phyloP scores from a whole-genome alignment of 345 rosid genomes.

The Lumnitzera littorea region DNA sequence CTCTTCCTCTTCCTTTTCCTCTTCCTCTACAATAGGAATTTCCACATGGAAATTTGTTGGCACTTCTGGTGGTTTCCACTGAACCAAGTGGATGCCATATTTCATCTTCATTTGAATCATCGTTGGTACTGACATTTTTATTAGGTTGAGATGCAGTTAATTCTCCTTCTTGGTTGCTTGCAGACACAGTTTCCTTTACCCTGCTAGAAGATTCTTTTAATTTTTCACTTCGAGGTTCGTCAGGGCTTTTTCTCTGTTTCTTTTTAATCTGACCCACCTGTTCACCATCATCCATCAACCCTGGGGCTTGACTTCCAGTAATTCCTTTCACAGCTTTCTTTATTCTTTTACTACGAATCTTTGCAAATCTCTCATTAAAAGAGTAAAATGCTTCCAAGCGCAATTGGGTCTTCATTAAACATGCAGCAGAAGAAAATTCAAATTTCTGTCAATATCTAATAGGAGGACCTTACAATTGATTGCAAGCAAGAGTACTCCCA shows the following conservation, averaged over 20 bases:
- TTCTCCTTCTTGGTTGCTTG: not conserved
- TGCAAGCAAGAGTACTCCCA: too few species aligned
- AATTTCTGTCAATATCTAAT: not conserved
- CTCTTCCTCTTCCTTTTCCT: constrained; percentile 28
- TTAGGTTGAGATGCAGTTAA: constrained; percentile 23
- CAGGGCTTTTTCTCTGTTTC: constrained; percentile 21
- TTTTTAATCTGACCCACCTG: constrained; percentile 30
- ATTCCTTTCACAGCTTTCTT: constrained; percentile 89
- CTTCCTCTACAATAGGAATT: constrained; percentile 21
- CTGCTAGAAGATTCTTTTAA: constrained; percentile 22
- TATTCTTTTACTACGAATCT: constrained; percentile 90
- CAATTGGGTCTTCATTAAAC: constrained; percentile 69
- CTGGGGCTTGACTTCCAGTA: constrained; percentile 42
- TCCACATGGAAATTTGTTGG: constrained; percentile 18
- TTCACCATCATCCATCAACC: constrained; percentile 31
- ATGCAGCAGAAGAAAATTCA: constrained; percentile 2
- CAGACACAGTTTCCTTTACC: constrained; percentile 15
- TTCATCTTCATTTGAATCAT: constrained; percentile 4
- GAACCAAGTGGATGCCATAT: constrained; percentile 9
- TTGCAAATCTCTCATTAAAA: constrained; percentile 92
- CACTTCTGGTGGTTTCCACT: constrained; percentile 4
- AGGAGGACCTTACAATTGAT: too few species aligned
- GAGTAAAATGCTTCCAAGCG: constrained; percentile 92
- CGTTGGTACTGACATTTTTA: constrained; percentile 9
- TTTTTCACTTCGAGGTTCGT: constrained; percentile 21